phyloP scores from a whole-genome alignment of 2,329 filamentous ascomycete genomes.

The Botrytis sinoallii region DNA sequence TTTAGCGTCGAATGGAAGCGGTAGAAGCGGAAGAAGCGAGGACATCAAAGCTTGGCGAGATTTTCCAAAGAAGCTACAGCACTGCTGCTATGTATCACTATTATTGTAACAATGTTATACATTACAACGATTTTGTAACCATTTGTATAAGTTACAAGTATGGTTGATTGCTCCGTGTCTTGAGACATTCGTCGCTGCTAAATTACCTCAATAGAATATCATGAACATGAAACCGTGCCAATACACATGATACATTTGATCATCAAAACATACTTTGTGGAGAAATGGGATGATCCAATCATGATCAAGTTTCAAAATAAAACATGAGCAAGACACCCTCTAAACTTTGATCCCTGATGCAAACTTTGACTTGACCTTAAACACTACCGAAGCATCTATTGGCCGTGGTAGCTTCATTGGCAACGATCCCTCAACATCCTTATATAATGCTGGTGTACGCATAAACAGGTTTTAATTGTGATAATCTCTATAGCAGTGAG shows the following conservation, averaged over 20 bases:
- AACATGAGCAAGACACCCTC: background rate
- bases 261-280: background rate
- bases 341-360: background rate
- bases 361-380: background rate
- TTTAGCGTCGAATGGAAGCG: background rate
- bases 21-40: background rate
- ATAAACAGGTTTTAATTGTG: background rate
- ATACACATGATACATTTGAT: background rate
- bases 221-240: background rate
- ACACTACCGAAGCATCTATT: background rate
- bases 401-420: background rate
- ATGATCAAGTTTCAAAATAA: background rate
- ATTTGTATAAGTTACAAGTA: background rate
- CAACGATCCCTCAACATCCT: background rate
- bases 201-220: no score
- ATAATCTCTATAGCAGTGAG: background rate
- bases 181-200: background rate
- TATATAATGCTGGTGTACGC: background rate
- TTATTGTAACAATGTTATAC: background rate
- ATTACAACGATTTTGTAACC: background rate
- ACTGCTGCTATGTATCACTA: background rate
- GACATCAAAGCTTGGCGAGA: background rate
- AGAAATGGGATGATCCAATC: background rate
- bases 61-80: background rate
- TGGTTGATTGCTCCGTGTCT: background rate